Evolutionary conservation across 208 protist genomes (phyloP), one percentile per base, ranked within the genome.

Genomic region (Porcisia deanei): DNA sequence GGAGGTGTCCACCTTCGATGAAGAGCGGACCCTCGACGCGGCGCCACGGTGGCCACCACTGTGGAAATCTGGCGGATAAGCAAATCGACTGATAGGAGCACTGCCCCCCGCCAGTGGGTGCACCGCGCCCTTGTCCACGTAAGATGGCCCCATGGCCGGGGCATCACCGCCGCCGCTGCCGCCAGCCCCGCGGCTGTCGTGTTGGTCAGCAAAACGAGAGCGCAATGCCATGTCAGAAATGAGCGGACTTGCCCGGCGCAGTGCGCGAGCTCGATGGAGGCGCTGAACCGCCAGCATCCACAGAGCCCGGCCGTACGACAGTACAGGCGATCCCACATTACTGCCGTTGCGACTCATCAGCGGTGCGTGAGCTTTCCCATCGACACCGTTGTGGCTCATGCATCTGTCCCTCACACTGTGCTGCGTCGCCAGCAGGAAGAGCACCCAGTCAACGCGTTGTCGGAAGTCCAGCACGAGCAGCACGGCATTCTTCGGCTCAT

Each of bases 231-330:
- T 43, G 1, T 53, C 63, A 20, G 63, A 61, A 43, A 83, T 80
- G 53, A 90, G 85, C 3, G 85, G 82, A 63, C 87, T 90, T 49
- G 82, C 41, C 0, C 85, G 82, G 7, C 69, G 55, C 41, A 85
- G 63, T 4, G 82, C 77, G 14, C 81, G 84, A 3, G 83, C 81
- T 9, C 76, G 67, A 39, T 82, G 84, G 49, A 83, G 77, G 4
- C 85, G 85, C 58, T 88, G 84, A 47, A 76, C 84, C n/a, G 89
- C 87, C 20, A 96, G 78, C 71, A 94, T 77, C 91, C 91, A 96
- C 71, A 96, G 80, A n/a, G 75, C 83, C 2, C 91, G 87, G 22
- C 91, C 91, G 81, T 90, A 92, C 12, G 87, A 86, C 30, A 94
- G 66, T 5, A 71, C 34, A 37, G 58, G 47, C 34, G 34, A 30